Base-by-base conservation (phyloP, 2,329 filamentous ascomycete genomes). In the Colletotrichum orbiculare region DNA sequence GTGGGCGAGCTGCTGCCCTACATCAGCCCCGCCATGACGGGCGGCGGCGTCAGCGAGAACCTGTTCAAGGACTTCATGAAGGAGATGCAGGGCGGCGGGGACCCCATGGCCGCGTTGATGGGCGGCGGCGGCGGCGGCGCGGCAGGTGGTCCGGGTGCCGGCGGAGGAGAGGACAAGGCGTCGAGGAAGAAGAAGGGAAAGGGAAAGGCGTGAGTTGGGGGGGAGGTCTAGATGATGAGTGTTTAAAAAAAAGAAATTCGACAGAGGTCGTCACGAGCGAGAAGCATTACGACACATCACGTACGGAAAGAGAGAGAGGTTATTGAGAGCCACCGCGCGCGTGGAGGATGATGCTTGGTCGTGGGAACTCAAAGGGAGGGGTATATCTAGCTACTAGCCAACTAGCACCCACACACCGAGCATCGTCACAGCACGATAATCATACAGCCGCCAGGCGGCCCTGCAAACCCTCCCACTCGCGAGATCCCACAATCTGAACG, bases 11-110 rank as follows among this genome's bases (percentile, higher is more conserved):
- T 97, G 64, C 75, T 99, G 69, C 96, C 96, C 25, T 89, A 96
- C 69, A 91, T 97, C 74, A 96, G 92, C 68, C 89, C 94, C 1
- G 96, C 94, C 15, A 86, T 98, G 79, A 96, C 92, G 58, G 96
- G 96, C 8, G 96, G 96, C 10, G 96, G 96, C 41, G 93, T 98
- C 10, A 94, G 89, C 67, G 96, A 99, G 77, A 97, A 98, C 74
- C 88, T 97, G 67, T 89, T 98, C 73, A 93, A 96, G 82, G 94
- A 97, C 71, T 97, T 97, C 85, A 97, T 98, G 94, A 90, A 89
- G 73, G 93, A 96, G 81, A 97, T 98, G 93, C 82, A 84, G 73
- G 77, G 77, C 3, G 79, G 78, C 2, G 83, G 79, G 0, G 82
- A 83, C 45, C 79, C 77, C 8, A 82, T 82, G 81, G 73, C 76